Evolutionary conservation across 495 filamentous ascomycete species (phyloP).

Genomic region (Aspergillus diversus): DNA sequence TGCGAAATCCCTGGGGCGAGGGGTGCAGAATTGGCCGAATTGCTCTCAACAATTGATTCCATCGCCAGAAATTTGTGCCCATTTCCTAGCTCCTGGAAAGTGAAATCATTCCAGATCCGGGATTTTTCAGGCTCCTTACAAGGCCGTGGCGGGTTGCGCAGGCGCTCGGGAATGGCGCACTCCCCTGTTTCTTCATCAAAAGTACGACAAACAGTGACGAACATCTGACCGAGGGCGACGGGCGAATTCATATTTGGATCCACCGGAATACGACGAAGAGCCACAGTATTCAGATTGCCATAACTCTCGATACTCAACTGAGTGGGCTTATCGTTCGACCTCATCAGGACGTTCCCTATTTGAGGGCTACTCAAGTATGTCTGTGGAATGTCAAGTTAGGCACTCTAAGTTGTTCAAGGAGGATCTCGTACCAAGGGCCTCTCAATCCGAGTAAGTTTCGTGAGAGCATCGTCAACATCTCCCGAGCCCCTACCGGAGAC

Average conservation of each 20-base stretch:
- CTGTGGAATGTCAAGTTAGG: conserved; percentile 14
- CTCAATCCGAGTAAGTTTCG: conserved; percentile 68
- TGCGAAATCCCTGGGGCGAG: conserved; percentile 8
- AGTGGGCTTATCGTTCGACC: background rate
- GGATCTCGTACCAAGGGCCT: conserved; percentile 36
- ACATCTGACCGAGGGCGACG: conserved; percentile 22
- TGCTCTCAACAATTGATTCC: conserved; percentile 13
- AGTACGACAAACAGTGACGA: conserved; percentile 19
- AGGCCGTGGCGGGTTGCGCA: conserved; percentile 18
- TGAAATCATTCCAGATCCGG: conserved; percentile 32
- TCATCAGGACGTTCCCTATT: conserved; percentile 16
- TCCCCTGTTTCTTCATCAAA: conserved; percentile 22
- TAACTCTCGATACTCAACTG: conserved; percentile 23
- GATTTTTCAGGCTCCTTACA: conserved; percentile 19
- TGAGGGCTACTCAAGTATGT: conserved; percentile 13
- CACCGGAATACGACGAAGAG: conserved; percentile 25
- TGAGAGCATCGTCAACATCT: conserved; percentile 70
- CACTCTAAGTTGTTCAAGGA: background rate
- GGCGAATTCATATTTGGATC: conserved; percentile 18
- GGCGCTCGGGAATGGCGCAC: conserved; percentile 16
- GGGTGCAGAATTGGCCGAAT: conserved; percentile 1
- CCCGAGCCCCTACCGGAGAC: conserved; percentile 38
- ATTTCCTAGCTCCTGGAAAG: conserved; percentile 29
- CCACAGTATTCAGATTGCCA: conserved; percentile 18
- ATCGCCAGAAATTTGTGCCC: conserved; percentile 21